Conservation (phyloP, 331 rosid genomes). For the Acacia pycnantha region DNA sequence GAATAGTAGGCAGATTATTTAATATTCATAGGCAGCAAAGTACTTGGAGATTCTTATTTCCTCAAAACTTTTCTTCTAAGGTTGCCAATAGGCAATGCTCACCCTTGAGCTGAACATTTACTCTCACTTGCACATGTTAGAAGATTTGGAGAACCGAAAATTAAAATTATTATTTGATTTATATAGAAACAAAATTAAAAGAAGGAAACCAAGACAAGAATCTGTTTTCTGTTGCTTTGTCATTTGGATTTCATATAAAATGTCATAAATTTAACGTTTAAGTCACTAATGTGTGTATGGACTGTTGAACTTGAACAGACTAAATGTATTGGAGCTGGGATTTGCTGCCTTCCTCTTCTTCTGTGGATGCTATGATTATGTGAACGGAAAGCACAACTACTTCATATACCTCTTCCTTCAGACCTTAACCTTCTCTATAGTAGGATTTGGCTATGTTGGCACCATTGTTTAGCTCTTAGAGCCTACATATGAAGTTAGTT, state of each 20-base stretch:
- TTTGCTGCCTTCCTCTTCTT: constrained; percentile 80
- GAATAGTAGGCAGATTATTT: constrained; percentile 18
- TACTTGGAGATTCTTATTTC: constrained; percentile 33
- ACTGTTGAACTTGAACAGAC: constrained; percentile 46
- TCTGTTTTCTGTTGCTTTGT: not conserved
- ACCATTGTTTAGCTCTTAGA: constrained; percentile 67
- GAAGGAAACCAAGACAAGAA: constrained; percentile 1
- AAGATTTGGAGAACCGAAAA: not conserved
- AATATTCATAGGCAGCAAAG: constrained; percentile 2
- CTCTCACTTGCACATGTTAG: constrained; percentile 39
- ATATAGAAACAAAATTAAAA: not conserved
- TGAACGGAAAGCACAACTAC: constrained; percentile 85
- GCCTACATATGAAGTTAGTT: constrained; percentile 20
- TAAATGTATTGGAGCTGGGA: constrained; percentile 77
- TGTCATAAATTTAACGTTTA: not conserved
- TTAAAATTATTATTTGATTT: constrained; percentile 15
- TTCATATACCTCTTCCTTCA: constrained; percentile 89
- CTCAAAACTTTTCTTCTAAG: constrained; percentile 20
- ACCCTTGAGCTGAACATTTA: constrained; percentile 10
- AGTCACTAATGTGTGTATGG: not conserved
- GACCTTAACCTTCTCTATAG: constrained; percentile 66
- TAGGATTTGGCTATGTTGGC: constrained; percentile 85
- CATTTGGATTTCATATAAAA: not conserved
- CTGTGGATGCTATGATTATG: constrained; percentile 86
- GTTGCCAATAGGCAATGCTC: constrained; percentile 12